Evolutionary conservation across 805 yeast species (phyloP).

Genomic region (Cyberlindnera mrakii): DNA sequence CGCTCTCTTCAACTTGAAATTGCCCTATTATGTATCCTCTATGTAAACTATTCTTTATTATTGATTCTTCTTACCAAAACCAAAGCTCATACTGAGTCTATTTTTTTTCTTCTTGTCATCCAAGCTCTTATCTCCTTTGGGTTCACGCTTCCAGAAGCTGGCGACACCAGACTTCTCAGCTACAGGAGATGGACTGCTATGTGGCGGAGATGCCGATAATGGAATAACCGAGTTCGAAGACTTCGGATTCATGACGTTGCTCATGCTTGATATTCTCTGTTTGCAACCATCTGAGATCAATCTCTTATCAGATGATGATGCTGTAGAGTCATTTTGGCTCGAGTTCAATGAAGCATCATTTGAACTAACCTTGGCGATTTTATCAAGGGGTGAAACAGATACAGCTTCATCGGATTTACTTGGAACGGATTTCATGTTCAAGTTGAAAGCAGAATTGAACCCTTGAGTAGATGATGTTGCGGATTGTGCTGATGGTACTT

Average conservation of each 20-base stretch:
- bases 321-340: constrained; percentile 12
- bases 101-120: constrained; percentile 13
- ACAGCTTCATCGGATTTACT: constrained; percentile 5
- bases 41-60: constrained; percentile 1
- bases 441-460: constrained; percentile 9
- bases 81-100: constrained; percentile 21
- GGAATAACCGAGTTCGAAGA: background rate
- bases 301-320: constrained; percentile 15
- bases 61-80: constrained; percentile 5
- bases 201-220: constrained; percentile 1
- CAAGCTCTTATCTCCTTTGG: constrained; percentile 6
- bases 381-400: constrained; percentile 18
- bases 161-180: too few relatives aligned
- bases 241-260: background rate
- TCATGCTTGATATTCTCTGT: background rate
- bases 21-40: too few relatives aligned
- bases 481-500: background rate
- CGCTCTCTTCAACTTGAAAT: background rate
- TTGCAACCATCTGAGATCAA: background rate
- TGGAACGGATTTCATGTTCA: constrained; percentile 7
- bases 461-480: constrained; percentile 2
- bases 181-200: constrained; percentile 1
- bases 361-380: constrained; percentile 9
- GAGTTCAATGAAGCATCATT: constrained; percentile 14
- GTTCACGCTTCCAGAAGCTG: constrained; percentile 18